A percentile compares a stretch with the other conserved stretches of the same genome.
phyloP scores from a whole-genome alignment of 345 rosid genomes.

The Eucalyptus marginata region DNA sequence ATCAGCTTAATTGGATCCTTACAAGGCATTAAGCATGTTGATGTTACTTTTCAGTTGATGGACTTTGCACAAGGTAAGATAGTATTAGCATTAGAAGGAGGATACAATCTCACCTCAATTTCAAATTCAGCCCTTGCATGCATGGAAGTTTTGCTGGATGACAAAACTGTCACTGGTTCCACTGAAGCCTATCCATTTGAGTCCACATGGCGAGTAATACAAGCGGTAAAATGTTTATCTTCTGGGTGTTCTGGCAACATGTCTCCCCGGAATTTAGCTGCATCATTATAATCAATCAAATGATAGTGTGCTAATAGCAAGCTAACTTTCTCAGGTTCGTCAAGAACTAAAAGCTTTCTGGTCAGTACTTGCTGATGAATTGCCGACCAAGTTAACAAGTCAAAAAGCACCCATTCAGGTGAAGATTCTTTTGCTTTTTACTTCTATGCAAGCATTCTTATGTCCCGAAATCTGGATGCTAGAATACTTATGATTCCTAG shows the following conservation, averaged over 20 bases:
- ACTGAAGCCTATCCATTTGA: conserved; percentile 72
- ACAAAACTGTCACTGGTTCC: conserved; percentile 32
- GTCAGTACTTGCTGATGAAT: conserved; percentile 61
- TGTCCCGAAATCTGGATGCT: background rate
- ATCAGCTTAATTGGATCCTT: background rate
- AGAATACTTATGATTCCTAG: background rate
- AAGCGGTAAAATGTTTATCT: conserved; percentile 30
- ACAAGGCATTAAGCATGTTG: background rate
- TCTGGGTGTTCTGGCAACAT: background rate
- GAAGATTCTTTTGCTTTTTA: background rate
- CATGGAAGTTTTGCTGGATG: conserved; percentile 68
- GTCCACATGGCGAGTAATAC: conserved; percentile 82
- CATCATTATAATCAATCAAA: background rate
- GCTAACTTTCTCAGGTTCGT: conserved; percentile 50
- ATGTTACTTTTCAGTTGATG: conserved; percentile 46
- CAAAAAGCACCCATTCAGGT: conserved; percentile 35
- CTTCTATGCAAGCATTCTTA: background rate
- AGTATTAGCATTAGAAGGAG: conserved; percentile 87
- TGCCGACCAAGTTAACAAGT: conserved; percentile 46
- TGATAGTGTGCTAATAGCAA: background rate
- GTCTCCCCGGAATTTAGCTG: background rate
- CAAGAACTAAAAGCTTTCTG: conserved; percentile 45
- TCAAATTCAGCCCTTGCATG: conserved; percentile 89
- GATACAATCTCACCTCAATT: conserved; percentile 76
- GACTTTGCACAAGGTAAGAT: conserved; percentile 78